Base-by-base conservation (phyloP, 2,329 filamentous ascomycete species). In the Thelonectria blattea region DNA sequence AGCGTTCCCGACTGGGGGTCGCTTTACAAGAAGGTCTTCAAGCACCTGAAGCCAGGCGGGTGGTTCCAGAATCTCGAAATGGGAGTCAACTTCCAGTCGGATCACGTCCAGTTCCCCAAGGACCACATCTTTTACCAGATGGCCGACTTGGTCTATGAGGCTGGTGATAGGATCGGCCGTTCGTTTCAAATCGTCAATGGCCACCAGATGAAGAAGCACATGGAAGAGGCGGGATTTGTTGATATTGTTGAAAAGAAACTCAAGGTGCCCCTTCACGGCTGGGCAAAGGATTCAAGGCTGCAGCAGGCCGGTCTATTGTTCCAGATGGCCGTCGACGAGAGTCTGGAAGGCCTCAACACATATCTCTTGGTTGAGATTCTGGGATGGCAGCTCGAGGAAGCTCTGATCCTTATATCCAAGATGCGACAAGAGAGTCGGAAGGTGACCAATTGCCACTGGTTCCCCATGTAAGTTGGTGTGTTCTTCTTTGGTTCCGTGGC, bases 1-100 rank as follows among this genome's bases (percentile, higher is more conserved):
- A 49, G 43, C n/a, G 30, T 59, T n/a, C 24, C 42, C 18, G 56
- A 59, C 45, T 59, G 56, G 56, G 46, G 30, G 5, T 27, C 12
- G 14, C 14, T 59, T 11, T 59, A 59, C 45, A 37, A 22, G 11
- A 20, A 59, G n/a, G 56, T 50, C 0, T 54, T 50, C 41, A 34
- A 11, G 4, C 53, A 54, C 12, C 30, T 54, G 9, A 47, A 47
- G n/a, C 52, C 43, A 11, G 52, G 43, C 10, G 14, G 41, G 7
- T 54, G 52, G 52, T 47, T 54, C 43, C 15, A 54, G 12, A 34
- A 54, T 34, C 32, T 47, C 4, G 52, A 54, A 12, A 54, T 54
- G 52, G 52, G 32, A 4, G 52, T 54, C 14, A 46, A 41, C 8
- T 15, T 54, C 14, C 52, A 54, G 22, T 54, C 52, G 2, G 52